phyloP scores from a whole-genome alignment of 2,329 filamentous ascomycete genomes.

The Xylaria sp. region DNA sequence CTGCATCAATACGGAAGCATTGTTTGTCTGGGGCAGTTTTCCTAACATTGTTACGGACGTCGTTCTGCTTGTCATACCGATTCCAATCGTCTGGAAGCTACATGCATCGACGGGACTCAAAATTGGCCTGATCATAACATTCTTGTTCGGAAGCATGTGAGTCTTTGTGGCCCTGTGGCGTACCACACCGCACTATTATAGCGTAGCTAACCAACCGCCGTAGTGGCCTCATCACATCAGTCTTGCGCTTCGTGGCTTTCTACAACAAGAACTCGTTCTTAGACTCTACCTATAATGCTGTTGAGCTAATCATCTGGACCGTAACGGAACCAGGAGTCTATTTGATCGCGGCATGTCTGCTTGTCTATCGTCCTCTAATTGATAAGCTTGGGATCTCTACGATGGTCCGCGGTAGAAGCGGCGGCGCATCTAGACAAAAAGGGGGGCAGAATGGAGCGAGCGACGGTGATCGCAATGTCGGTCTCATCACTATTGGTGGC shows the following conservation, averaged over 20 bases:
- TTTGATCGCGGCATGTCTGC: constrained; percentile 20
- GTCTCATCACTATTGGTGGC: neutral
- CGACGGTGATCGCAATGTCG: neutral
- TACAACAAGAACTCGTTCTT: constrained; percentile 29
- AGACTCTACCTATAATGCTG: constrained; percentile 21
- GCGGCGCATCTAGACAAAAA: neutral
- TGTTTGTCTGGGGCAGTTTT: constrained; percentile 49
- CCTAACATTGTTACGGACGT: constrained; percentile 54
- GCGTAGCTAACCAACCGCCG: neutral
- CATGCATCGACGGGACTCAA: constrained; percentile 33
- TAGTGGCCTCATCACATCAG: constrained; percentile 48
- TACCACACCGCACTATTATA: neutral
- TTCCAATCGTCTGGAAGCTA: constrained; percentile 51
- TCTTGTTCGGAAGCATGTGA: constrained; percentile 39
- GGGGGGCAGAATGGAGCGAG: neutral
- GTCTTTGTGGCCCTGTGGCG: too few species aligned
- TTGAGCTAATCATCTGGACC: constrained; percentile 18
- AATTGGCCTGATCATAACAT: constrained; percentile 33
- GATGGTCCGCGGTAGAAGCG: neutral
- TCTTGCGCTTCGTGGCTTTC: constrained; percentile 47
- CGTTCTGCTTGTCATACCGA: constrained; percentile 50
- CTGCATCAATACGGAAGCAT: constrained; percentile 46
- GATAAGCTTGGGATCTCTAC: constrained; percentile 12
- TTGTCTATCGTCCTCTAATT: constrained; percentile 23
- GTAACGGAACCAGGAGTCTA: constrained; percentile 23